Conservation (phyloP, 805 yeast genomes). For the Ogataea glucozyma region DNA sequence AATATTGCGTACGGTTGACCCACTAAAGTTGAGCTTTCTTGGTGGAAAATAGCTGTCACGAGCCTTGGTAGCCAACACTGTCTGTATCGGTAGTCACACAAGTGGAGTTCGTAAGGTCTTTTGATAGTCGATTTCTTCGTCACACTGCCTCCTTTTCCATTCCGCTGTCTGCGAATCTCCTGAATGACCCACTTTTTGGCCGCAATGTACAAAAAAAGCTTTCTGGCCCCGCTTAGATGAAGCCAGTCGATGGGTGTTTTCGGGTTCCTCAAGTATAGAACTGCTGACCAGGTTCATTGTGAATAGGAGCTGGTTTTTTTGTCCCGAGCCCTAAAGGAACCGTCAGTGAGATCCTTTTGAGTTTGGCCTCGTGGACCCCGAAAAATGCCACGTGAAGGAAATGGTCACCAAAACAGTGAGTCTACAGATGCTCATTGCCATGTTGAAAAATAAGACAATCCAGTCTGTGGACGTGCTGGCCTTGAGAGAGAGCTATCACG, state of each 20-base stretch:
- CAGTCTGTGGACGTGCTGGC: too few relatives aligned
- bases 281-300: slow-evolving; percentile 54
- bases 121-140: slow-evolving; percentile 46
- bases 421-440: too few relatives aligned
- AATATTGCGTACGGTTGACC: slow-evolving; percentile 54
- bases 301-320: slow-evolving; percentile 52
- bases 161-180: slow-evolving; percentile 37
- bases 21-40: slow-evolving; percentile 51
- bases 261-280: slow-evolving; percentile 57
- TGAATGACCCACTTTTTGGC: slow-evolving; percentile 58
- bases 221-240: slow-evolving; percentile 38
- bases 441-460: too few relatives aligned
- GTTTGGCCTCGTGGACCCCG: slow-evolving; percentile 27
- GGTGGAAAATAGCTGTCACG: slow-evolving; percentile 29
- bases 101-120: slow-evolving; percentile 65
- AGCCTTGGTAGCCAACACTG: slow-evolving; percentile 29
- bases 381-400: too few relatives aligned
- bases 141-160: slow-evolving; percentile 32
- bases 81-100: too few relatives aligned
- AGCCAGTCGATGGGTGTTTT: too few relatives aligned
- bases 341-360: slow-evolving; percentile 21
- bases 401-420: too few relatives aligned
- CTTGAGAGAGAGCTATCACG: too few relatives aligned
- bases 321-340: slow-evolving; percentile 47
- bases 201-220: slow-evolving; percentile 43